Evolutionary conservation across 2,329 filamentous ascomycete species (phyloP).

Genomic region (Ceratocystis colombiana): DNA sequence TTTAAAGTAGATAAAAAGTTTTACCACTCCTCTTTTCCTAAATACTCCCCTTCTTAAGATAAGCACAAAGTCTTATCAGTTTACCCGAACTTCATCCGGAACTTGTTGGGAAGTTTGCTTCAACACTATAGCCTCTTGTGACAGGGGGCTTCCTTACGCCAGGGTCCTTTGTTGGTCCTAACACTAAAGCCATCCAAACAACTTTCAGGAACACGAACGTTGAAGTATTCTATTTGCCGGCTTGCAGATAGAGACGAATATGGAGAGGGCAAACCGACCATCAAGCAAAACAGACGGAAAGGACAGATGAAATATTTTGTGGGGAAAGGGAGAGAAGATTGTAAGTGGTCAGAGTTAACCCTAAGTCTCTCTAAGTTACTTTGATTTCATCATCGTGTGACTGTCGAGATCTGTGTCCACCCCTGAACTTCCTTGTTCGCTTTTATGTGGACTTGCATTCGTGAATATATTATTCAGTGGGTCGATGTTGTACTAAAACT

Average conservation of each 20-base stretch:
- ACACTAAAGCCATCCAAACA: slow-evolving; percentile 4
- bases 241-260: not conserved
- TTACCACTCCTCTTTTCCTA: too few relatives aligned
- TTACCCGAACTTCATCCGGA: too few relatives aligned
- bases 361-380: not conserved
- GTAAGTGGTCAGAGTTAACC: not conserved
- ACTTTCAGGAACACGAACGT: not conserved
- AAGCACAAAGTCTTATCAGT: too few relatives aligned
- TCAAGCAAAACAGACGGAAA: not conserved
- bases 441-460: not conserved
- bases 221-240: not conserved
- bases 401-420: not conserved
- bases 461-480: not conserved
- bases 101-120: too few relatives aligned
- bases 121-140: slow-evolving; percentile 6
- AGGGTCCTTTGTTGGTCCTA: slow-evolving; percentile 11
- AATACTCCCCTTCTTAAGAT: too few relatives aligned
- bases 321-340: not conserved
- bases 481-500: not conserved
- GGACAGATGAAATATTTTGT: not conserved
- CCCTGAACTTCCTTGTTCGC: not conserved
- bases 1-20: too few relatives aligned
- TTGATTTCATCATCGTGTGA: not conserved
- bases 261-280: not conserved
- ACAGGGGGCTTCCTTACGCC: not conserved